A percentile compares a stretch with the other conserved stretches of the same genome.
These are phyloP conservation scores for Syncephalis fuscata DNA, from an alignment of 371 early-diverging fungal genomes.

Conservation along the genomic window DNA sequence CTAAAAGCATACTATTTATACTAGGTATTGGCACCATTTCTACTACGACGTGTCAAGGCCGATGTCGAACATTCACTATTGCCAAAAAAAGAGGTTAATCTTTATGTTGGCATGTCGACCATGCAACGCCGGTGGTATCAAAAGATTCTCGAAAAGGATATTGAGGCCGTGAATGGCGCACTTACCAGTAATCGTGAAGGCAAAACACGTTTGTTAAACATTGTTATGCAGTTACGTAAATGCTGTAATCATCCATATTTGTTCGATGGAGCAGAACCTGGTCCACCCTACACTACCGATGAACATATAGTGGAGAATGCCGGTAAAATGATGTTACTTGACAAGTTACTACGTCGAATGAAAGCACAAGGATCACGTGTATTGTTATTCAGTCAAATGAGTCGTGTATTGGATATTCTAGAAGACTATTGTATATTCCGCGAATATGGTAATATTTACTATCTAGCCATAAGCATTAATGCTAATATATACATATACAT, in stretches of 20 bases:
- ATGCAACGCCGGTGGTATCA: constrained; percentile 98
- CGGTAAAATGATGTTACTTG: constrained; percentile 81
- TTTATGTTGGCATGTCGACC: constrained; percentile 88
- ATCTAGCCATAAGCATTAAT: no score
- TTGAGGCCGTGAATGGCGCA: constrained; percentile 87
- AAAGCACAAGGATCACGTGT: constrained; percentile 92
- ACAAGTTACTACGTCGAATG: constrained; percentile 70
- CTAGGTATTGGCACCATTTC: constrained; percentile 76
- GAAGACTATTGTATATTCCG: constrained; percentile 96
- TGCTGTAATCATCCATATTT: constrained; percentile 99
- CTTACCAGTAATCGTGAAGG: constrained; percentile 9
- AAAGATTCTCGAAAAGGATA: constrained; percentile 92
- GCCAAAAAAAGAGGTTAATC: constrained; percentile 92
- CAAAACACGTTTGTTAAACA: constrained; percentile 88
- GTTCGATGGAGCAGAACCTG: constrained; percentile 95
- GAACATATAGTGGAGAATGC: constrained; percentile 90
- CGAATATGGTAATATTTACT: constrained; percentile 41
- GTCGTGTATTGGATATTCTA: constrained; percentile 93
- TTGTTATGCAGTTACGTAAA: constrained; percentile 98
- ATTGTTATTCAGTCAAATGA: constrained; percentile 97
- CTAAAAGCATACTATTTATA: neutral
- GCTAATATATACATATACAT: no score
- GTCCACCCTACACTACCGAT: constrained; percentile 80
- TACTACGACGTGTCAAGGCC: constrained; percentile 95
- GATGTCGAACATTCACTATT: constrained; percentile 95